A percentile compares a stretch with the other conserved stretches of the same genome.
phyloP scores from a whole-genome alignment of 345 rosid genomes.

The Lepidium aucheri region DNA sequence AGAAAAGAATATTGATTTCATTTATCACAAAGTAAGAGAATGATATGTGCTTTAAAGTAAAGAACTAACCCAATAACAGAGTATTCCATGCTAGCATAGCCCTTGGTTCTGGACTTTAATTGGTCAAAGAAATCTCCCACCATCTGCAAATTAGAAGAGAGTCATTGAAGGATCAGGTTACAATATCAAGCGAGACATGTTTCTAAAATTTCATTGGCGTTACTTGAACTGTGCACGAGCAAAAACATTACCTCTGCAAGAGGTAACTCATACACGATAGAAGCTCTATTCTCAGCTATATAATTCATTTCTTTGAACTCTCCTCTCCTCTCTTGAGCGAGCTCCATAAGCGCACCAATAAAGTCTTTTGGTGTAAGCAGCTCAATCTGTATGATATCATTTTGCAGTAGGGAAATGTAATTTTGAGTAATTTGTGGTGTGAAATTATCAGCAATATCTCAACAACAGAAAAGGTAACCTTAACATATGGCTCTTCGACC shows the following conservation, averaged over 20 bases:
- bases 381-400: conserved; percentile 57
- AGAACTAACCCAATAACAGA: conserved; percentile 69
- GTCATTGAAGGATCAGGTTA: neutral
- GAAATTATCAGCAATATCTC: neutral
- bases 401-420: conserved; percentile 7
- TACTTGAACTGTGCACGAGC: conserved; percentile 4
- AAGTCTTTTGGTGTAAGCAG: conserved; percentile 94
- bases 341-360: conserved; percentile 94
- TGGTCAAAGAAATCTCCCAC: conserved; percentile 99
- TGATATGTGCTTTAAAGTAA: no score
- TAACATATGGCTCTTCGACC: conserved; percentile 88
- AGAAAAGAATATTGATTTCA: no score
- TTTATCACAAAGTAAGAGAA: no score
- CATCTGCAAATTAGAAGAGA: conserved; percentile 50
- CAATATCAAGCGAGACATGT: neutral
- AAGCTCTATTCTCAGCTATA: conserved; percentile 83
- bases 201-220: neutral
- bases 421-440: neutral
- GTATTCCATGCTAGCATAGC: conserved; percentile 99
- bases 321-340: conserved; percentile 96
- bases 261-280: conserved; percentile 78
- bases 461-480: conserved; percentile 42
- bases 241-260: conserved; percentile 67
- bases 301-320: conserved; percentile 91
- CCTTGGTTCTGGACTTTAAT: conserved; percentile 88